Percentiles rank a stretch among this genome's conserved stretches.
Evolutionary conservation across 192 early-diverging fungal species (phyloP).

Genomic region (Chytriomyces sp.): DNA sequence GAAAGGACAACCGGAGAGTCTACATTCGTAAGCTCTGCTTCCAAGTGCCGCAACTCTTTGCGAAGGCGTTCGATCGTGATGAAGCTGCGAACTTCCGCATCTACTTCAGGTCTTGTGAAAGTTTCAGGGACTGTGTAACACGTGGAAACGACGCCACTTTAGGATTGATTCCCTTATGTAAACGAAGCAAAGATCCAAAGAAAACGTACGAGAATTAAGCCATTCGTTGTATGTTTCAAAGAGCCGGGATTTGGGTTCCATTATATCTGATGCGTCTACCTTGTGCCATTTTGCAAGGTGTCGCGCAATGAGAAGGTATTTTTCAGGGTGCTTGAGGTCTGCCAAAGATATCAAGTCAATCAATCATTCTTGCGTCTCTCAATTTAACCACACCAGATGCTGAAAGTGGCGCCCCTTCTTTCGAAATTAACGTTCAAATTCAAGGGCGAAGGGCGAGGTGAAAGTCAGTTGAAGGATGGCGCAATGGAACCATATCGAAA

Average conservation of each 20-base stretch:
- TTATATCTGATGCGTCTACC: conserved; percentile 44
- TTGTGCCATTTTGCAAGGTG: conserved; percentile 84
- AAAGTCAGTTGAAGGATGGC: too few relatives aligned
- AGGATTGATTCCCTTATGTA: background rate
- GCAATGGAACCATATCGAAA: background rate
- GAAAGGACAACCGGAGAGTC: conserved; percentile 84
- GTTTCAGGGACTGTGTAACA: conserved; percentile 12
- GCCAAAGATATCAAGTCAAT: background rate
- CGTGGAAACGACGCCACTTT: too few relatives aligned
- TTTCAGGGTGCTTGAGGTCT: conserved; percentile 41
- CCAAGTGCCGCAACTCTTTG: conserved; percentile 26
- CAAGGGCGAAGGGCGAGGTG: too few relatives aligned
- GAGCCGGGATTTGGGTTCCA: conserved; percentile 49
- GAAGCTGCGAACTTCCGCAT: conserved; percentile 19
- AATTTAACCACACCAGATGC: conserved; percentile 42
- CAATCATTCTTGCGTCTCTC: conserved; percentile 41
- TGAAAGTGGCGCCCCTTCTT: conserved; percentile 42
- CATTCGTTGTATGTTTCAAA: conserved; percentile 75
- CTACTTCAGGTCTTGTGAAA: conserved; percentile 11
- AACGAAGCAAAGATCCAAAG: background rate
- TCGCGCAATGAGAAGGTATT: conserved; percentile 75
- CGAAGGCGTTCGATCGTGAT: conserved; percentile 10
- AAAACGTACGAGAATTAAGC: conserved; percentile 59
- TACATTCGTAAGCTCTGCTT: conserved; percentile 50
- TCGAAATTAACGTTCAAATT: conserved; percentile 32